Evolutionary conservation across 1,139 yeast genomes (phyloP).

Genomic region (Ogataea hybrid): DNA sequence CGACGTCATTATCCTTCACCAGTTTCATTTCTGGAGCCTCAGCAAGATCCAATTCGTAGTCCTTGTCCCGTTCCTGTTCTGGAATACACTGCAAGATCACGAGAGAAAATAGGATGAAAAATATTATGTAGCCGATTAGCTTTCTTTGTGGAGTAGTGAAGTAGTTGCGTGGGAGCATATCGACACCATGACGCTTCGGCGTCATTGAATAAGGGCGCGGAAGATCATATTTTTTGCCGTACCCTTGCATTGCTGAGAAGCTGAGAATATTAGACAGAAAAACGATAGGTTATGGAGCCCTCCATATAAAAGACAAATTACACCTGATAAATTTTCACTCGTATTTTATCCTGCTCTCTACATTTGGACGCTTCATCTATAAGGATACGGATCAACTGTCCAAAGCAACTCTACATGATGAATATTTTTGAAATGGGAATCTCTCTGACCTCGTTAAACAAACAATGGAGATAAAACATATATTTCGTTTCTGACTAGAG

Average conservation of each 20-base stretch:
- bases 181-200: constrained; percentile 22
- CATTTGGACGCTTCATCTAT: constrained; percentile 1
- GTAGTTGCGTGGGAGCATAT: constrained; percentile 23
- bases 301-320: not conserved
- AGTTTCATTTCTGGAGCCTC: constrained; percentile 1
- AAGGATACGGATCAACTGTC: constrained; percentile 5
- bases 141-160: constrained; percentile 47
- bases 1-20: constrained; percentile 28
- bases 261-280: not conserved
- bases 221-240: constrained; percentile 26
- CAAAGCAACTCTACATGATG: constrained; percentile 20
- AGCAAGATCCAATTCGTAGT: constrained; percentile 6
- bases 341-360: not conserved
- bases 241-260: constrained; percentile 28
- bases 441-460: constrained; percentile 29
- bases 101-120: constrained; percentile 33
- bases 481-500: constrained; percentile 18
- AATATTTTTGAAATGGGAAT: constrained; percentile 27
- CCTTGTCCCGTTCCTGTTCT: constrained; percentile 11
- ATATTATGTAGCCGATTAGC: constrained; percentile 35
- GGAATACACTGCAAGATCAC: constrained; percentile 31
- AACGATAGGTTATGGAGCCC: constrained; percentile 7
- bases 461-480: constrained; percentile 23
- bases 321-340: not conserved
- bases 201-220: constrained; percentile 31